Evolutionary conservation across 208 protist genomes (phyloP).

Genomic region (Crithidia bombi): DNA sequence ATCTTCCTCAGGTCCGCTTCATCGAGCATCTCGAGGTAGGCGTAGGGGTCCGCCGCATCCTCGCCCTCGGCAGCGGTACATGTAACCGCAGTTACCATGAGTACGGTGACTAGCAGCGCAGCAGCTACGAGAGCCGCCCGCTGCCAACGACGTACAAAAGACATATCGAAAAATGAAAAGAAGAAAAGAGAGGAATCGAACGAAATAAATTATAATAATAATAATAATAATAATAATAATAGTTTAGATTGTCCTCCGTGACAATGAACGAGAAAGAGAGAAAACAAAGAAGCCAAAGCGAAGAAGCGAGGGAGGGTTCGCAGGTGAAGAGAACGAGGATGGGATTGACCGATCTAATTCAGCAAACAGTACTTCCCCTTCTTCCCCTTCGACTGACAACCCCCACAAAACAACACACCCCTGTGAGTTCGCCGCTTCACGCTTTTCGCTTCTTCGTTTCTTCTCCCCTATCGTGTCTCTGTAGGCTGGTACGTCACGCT

Average conservation of each 20-base stretch:
- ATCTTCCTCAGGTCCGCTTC: constrained; percentile 59
- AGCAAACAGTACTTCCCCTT: too few relatives aligned
- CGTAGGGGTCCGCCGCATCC: constrained; percentile 34
- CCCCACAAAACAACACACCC: too few relatives aligned
- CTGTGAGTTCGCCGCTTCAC: too few relatives aligned
- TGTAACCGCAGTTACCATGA: not conserved
- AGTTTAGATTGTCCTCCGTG: too few relatives aligned
- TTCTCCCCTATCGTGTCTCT: not conserved
- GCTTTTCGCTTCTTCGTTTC: not conserved
- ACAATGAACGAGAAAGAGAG: not conserved
- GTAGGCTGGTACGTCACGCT: too few relatives aligned
- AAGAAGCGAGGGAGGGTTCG: too few relatives aligned
- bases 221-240: constrained; percentile 1
- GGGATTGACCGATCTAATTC: not conserved
- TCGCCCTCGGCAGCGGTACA: not conserved
- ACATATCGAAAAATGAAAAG: constrained; percentile 5
- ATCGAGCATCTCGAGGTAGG: constrained; percentile 54
- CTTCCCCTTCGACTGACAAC: too few relatives aligned
- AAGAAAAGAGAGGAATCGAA: not conserved
- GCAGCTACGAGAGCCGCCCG: not conserved
- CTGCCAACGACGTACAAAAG: not conserved
- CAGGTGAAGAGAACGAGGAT: not conserved
- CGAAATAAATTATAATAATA: not conserved
- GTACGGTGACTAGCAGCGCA: not conserved
- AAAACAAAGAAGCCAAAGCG: not conserved